These are phyloP conservation scores for Russula foetens DNA, from an alignment of 768 basidiomycete genomes.

Conservation along the genomic window DNA sequence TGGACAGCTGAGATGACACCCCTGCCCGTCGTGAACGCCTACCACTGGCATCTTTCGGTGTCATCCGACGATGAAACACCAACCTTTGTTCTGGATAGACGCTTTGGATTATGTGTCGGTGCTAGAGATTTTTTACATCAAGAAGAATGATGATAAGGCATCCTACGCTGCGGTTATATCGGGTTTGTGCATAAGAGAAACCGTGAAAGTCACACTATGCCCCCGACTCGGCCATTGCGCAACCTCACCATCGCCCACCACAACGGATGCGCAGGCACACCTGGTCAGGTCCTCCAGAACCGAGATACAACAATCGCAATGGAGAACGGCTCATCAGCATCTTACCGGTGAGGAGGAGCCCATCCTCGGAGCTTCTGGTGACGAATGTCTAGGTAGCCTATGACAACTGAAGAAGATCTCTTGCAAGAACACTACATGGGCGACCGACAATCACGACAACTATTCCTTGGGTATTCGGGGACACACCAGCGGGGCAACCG, in stretches of 20 bases:
- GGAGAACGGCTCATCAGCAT: slow-evolving; percentile 8
- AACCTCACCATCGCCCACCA: background rate
- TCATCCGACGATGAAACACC: slow-evolving; percentile 1
- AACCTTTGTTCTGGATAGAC: background rate
- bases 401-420: slow-evolving; percentile 20
- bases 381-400: slow-evolving; percentile 13
- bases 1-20: background rate
- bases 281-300: slow-evolving; percentile 3
- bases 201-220: background rate
- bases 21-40: background rate
- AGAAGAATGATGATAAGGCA: background rate
- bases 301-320: background rate
- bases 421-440: slow-evolving; percentile 19
- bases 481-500: background rate
- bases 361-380: background rate
- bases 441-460: slow-evolving; percentile 11
- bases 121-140: background rate
- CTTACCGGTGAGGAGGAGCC: slow-evolving; percentile 6
- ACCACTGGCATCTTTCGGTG: background rate
- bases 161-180: background rate
- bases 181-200: slow-evolving; percentile 1
- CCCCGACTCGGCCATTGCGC: background rate
- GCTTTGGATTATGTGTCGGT: background rate
- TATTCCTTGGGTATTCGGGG: slow-evolving; percentile 12
- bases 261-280: slow-evolving; percentile 15